phyloP scores from a whole-genome alignment of 192 early-diverging fungal species.

The Backusella australiensis region DNA sequence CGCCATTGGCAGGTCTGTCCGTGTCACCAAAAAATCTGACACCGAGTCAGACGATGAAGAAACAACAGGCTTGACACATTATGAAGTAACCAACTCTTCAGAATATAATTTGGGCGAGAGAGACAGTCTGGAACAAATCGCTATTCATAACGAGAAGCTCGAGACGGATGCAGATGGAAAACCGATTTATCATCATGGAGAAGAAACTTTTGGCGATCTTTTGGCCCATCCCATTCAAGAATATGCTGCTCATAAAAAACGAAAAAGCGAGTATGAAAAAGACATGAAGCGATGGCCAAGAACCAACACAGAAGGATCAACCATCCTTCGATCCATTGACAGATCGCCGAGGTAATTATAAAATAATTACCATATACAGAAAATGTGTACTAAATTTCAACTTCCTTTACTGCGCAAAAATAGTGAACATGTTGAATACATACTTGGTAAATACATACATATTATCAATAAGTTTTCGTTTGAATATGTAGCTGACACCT shows the following conservation, averaged over 20 bases:
- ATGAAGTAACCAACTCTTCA: background rate
- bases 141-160: background rate
- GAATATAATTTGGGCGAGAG: background rate
- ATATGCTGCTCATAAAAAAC: constrained; percentile 15
- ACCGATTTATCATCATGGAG: constrained; percentile 24
- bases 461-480: background rate
- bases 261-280: constrained; percentile 17
- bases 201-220: constrained; percentile 31
- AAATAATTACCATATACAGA: background rate
- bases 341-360: constrained; percentile 1
- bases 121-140: constrained; percentile 4
- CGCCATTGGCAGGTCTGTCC: background rate
- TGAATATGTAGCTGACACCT: background rate
- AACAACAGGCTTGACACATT: background rate
- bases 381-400: background rate
- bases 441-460: background rate
- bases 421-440: background rate
- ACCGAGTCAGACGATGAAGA: background rate
- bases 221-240: constrained; percentile 28
- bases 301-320: background rate
- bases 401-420: background rate
- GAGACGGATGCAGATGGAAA: constrained; percentile 6
- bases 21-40: background rate
- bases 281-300: background rate
- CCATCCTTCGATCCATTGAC: background rate